Conservation (phyloP, 2,329 filamentous ascomycete genomes). For the Colletotrichum siamense region DNA sequence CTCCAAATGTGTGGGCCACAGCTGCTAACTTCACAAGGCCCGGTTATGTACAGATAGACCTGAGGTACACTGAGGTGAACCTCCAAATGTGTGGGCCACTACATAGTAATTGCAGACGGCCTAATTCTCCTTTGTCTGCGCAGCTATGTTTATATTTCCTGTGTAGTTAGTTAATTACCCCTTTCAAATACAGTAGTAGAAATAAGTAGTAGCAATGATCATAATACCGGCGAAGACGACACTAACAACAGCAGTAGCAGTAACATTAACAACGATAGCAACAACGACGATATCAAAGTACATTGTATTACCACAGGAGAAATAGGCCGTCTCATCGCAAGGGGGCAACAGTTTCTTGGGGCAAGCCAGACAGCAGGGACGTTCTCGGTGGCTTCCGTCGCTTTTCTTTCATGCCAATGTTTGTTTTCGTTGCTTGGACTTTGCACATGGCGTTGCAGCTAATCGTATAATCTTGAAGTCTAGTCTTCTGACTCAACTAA, state of each 20-base stretch:
- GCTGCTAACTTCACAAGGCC: neutral
- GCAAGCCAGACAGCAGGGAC: neutral
- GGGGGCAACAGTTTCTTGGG: neutral
- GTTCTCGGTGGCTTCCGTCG: neutral
- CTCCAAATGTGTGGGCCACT: neutral
- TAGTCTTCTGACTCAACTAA: neutral
- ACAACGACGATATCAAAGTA: too few relatives aligned
- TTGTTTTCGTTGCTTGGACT: neutral
- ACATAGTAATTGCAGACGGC: too few relatives aligned
- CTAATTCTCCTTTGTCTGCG: too few relatives aligned
- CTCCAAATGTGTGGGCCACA: neutral
- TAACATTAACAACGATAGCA: too few relatives aligned
- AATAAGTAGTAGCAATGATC: too few relatives aligned
- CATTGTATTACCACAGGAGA: too few relatives aligned
- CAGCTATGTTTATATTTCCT: too few relatives aligned
- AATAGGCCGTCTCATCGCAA: too few relatives aligned
- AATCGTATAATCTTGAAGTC: neutral
- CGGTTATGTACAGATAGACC: neutral
- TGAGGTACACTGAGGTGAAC: neutral
- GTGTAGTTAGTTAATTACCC: too few relatives aligned
- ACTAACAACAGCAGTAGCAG: too few relatives aligned
- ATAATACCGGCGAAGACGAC: too few relatives aligned
- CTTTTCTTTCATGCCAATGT: neutral
- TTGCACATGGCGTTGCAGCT: neutral
- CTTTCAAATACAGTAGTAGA: too few relatives aligned